Evolutionary conservation across 352 stramenopile species (phyloP).

Genomic region (Globisporangium cystogenes): DNA sequence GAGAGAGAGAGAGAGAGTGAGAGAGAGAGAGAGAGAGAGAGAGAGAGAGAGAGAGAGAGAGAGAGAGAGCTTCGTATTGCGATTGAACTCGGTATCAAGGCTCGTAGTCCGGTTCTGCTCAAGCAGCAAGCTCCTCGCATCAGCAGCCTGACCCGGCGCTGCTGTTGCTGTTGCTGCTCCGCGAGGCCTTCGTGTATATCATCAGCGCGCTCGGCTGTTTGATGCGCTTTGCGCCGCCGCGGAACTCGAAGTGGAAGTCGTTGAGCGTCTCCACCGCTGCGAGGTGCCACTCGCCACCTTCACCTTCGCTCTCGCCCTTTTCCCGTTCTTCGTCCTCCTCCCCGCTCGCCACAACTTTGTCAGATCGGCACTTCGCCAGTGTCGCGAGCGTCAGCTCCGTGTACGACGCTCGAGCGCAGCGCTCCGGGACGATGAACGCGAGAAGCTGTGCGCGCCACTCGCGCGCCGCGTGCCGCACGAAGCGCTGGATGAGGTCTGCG

Average conservation of each 20-base stretch:
- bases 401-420: slow-evolving; percentile 39
- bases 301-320: background rate
- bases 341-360: too few relatives aligned
- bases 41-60: too few relatives aligned
- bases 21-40: too few relatives aligned
- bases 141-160: too few relatives aligned
- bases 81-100: too few relatives aligned
- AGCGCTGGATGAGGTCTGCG: slow-evolving; percentile 47
- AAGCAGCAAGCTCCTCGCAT: too few relatives aligned
- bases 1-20: too few relatives aligned
- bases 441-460: slow-evolving; percentile 49
- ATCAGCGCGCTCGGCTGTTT: slow-evolving; percentile 61
- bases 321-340: background rate
- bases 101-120: too few relatives aligned
- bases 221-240: slow-evolving; percentile 43
- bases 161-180: too few relatives aligned
- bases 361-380: slow-evolving; percentile 10
- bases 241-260: slow-evolving; percentile 56
- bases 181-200: slow-evolving; percentile 14
- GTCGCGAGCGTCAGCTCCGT: slow-evolving; percentile 27
- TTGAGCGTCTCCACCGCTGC: slow-evolving; percentile 23
- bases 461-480: slow-evolving; percentile 37
- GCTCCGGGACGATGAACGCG: slow-evolving; percentile 66
- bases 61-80: too few relatives aligned
- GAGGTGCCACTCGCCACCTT: slow-evolving; percentile 21